These are phyloP conservation scores for Diospyros lotus DNA, from an alignment of 148 eudicot species.

Conservation along the genomic window DNA sequence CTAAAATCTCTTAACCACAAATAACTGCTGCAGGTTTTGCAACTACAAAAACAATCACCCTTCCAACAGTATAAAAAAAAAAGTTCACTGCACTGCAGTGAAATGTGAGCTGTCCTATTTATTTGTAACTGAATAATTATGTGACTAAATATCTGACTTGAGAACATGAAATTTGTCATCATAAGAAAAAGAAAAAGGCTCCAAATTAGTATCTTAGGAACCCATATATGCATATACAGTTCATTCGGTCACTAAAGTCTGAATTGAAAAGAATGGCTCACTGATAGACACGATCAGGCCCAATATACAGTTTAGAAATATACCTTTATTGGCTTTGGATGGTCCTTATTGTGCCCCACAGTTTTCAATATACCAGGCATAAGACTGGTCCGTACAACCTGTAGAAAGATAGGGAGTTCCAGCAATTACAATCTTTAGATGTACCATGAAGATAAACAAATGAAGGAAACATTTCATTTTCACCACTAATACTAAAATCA, in stretches of 20 bases:
- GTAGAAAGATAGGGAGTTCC: constrained; percentile 17
- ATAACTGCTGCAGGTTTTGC: background rate
- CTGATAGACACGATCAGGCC: background rate
- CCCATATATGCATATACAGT: too few relatives aligned
- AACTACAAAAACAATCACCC: background rate
- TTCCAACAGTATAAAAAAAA: background rate
- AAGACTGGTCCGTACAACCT: constrained; percentile 82
- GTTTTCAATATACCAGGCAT: constrained; percentile 91
- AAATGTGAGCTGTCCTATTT: too few relatives aligned
- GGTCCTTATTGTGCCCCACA: constrained; percentile 85
- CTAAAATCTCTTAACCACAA: background rate
- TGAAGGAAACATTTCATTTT: background rate
- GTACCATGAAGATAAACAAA: background rate
- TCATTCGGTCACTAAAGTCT: too few relatives aligned
- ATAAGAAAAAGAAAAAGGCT: background rate
- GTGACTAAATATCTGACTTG: too few relatives aligned
- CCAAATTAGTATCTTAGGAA: too few relatives aligned
- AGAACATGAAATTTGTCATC: background rate
- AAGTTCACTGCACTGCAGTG: background rate
- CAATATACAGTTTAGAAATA: background rate
- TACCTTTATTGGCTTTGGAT: constrained; percentile 97
- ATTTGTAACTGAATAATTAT: too few relatives aligned
- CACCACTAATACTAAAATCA: too few relatives aligned
- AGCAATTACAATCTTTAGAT: background rate
- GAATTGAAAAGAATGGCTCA: too few relatives aligned